phyloP scores from a whole-genome alignment of 2,329 filamentous ascomycete genomes.

The Fusarium floridanum region DNA sequence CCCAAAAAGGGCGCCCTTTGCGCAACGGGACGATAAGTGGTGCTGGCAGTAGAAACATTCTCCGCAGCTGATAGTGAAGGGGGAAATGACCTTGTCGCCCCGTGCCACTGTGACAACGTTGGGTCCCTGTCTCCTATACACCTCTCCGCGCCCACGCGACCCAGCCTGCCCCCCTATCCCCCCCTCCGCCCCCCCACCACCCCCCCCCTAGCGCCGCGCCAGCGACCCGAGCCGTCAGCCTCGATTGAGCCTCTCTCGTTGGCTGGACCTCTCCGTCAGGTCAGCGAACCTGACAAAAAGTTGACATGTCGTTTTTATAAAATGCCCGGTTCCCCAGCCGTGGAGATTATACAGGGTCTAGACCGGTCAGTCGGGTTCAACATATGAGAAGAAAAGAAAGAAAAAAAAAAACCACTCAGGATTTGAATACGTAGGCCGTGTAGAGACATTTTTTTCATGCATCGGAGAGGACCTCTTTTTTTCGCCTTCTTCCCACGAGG shows the following conservation, averaged over 20 bases:
- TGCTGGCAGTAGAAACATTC: no score
- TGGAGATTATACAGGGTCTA: conserved; percentile 3
- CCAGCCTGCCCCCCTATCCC: no score
- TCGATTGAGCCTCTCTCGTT: background rate
- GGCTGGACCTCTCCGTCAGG: background rate
- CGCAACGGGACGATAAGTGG: no score
- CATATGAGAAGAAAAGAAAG: background rate
- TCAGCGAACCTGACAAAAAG: background rate
- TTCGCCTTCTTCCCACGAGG: background rate
- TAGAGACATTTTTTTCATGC: background rate
- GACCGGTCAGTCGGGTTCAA: background rate
- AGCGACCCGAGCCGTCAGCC: conserved; percentile 34
- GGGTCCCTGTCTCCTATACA: no score
- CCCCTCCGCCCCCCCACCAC: no score
- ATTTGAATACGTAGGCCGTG: background rate
- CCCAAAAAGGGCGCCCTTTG: no score
- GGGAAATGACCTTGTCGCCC: no score
- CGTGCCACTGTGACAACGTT: no score
- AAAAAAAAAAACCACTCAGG: background rate
- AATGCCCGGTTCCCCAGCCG: conserved; percentile 4
- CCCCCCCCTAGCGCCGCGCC: conserved; percentile 25
- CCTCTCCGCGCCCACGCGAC: no score
- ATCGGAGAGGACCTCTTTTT: background rate
- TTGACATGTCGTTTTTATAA: background rate
- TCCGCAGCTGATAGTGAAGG: no score